Base-by-base conservation (phyloP, 1,139 yeast genomes). In the Yamadazyma pseudoaaseri region DNA sequence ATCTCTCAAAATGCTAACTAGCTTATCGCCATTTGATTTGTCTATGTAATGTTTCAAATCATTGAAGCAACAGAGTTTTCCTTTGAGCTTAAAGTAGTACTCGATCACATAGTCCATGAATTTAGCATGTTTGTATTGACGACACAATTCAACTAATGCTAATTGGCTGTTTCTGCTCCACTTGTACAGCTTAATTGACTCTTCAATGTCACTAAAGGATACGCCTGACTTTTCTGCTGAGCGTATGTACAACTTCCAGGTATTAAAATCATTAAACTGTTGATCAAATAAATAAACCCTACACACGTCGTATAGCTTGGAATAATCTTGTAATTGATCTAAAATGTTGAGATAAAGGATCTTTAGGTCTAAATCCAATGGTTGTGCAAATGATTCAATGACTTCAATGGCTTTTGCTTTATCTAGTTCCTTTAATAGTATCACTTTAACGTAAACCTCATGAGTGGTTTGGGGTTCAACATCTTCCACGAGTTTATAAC, bases 11-110 rank as follows among this genome's bases (percentile, higher is more conserved):
- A 28, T 44, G 26, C 30, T 42, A n/a, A 32, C 37, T 12, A 48
- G 39, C 5, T 33, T 4, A 11, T 17, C 16, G 4, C 17, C 27
- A 21, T 18, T 14, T 10, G 11, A 5, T 5, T 5, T 7, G 16
- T 10, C 5, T 3, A 30, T 20, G 44, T 69, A 79, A 4, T 52
- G 51, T 36, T 59, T 64, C 28, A 82, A 56, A 49, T 85, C 95
- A 25, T 65, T 62, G 44, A 66, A 79, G 23, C 86, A 80, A 47
- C 86, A 80, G 20, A 74, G 59, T 48, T 84, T 86, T 31, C 60
- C 43, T 7, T 74, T 72, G 48, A 65, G 72, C 4, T 43, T 44
- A 0, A 51, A 37, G 42, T 75, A 67, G 51, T 82, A 86, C 1
- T 47, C 46, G 2, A 48, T 44, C 2, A 76, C 48, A 1, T 70